Evolutionary conservation across 305 asterid genomes (phyloP).

Genomic region (Plantago coronopus): DNA sequence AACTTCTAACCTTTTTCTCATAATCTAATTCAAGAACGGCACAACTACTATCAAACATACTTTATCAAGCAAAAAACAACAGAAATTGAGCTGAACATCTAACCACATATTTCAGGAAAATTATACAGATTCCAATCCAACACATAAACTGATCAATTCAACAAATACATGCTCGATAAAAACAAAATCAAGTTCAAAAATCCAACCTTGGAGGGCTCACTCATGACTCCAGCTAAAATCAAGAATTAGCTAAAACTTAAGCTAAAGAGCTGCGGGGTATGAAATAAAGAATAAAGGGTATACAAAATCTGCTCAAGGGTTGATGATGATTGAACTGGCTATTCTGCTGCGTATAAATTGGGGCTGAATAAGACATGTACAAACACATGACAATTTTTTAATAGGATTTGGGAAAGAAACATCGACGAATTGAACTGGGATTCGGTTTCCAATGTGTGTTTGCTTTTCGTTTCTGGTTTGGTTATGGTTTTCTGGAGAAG

Average conservation of each 20-base stretch:
- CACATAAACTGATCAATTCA: slow-evolving; percentile 11
- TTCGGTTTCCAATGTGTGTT: no score
- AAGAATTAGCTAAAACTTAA: slow-evolving; percentile 16
- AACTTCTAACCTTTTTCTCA: no score
- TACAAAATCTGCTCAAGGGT: slow-evolving; percentile 30
- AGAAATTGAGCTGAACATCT: not conserved
- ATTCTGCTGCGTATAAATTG: slow-evolving; percentile 25
- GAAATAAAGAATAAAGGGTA: slow-evolving; percentile 34
- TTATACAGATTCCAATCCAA: not conserved
- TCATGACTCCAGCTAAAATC: slow-evolving; percentile 31
- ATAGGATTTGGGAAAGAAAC: slow-evolving; percentile 31
- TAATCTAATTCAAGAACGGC: no score
- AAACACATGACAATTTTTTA: slow-evolving; percentile 30
- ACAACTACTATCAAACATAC: not conserved
- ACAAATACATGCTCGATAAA: slow-evolving; percentile 9
- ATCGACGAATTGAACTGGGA: slow-evolving; percentile 28
- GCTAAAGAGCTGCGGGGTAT: slow-evolving; percentile 24
- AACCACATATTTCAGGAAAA: not conserved
- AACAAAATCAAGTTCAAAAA: slow-evolving; percentile 13
- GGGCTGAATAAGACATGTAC: slow-evolving; percentile 37
- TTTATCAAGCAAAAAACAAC: not conserved
- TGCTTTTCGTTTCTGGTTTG: no score
- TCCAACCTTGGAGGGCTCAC: slow-evolving; percentile 45
- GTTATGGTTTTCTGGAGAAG: not conserved
- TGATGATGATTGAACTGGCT: slow-evolving; percentile 24